Percentiles rank a stretch among this genome's conserved stretches.
These are phyloP conservation scores for Kondoa subrosea DNA, from an alignment of 768 basidiomycete species.

Conservation along the genomic window DNA sequence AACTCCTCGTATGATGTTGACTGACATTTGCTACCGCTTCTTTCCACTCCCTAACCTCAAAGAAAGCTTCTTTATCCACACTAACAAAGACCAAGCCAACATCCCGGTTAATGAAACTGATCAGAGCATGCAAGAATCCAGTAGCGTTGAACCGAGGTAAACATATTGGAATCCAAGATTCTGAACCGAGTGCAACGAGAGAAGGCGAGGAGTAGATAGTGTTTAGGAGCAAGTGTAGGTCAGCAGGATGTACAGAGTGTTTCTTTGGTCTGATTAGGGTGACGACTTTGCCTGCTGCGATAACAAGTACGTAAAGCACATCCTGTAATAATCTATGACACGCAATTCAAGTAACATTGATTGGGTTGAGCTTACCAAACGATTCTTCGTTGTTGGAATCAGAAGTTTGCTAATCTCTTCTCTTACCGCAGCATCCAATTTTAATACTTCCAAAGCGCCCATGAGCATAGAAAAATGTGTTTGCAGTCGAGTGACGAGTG, in stretches of 20 bases:
- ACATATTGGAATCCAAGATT: slow-evolving; percentile 89
- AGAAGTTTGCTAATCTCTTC: slow-evolving; percentile 61
- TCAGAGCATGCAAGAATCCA: slow-evolving; percentile 80
- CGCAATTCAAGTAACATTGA: neutral
- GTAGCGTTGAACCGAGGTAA: slow-evolving; percentile 81
- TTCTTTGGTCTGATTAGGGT: slow-evolving; percentile 77
- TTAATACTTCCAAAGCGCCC: slow-evolving; percentile 63
- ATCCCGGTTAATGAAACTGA: slow-evolving; percentile 33
- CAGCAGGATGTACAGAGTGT: slow-evolving; percentile 71
- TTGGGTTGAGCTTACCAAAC: slow-evolving; percentile 13
- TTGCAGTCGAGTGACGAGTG: slow-evolving; percentile 33
- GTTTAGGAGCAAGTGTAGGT: slow-evolving; percentile 57
- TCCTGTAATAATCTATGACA: slow-evolving; percentile 41
- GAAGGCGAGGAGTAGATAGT: slow-evolving; percentile 60
- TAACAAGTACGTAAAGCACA: slow-evolving; percentile 74
- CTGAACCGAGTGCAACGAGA: slow-evolving; percentile 50
- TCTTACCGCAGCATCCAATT: slow-evolving; percentile 51
- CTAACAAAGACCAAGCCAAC: slow-evolving; percentile 65
- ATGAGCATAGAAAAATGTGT: slow-evolving; percentile 72
- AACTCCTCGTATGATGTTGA: no score
- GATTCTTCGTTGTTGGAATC: slow-evolving; percentile 55
- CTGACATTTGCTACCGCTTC: slow-evolving; percentile 37
- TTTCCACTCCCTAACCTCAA: slow-evolving; percentile 62
- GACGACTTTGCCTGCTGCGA: slow-evolving; percentile 58
- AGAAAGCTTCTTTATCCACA: slow-evolving; percentile 60